These are phyloP conservation scores for Fusarium zealandicum DNA, from an alignment of 2,329 filamentous ascomycete genomes.

Conservation along the genomic window DNA sequence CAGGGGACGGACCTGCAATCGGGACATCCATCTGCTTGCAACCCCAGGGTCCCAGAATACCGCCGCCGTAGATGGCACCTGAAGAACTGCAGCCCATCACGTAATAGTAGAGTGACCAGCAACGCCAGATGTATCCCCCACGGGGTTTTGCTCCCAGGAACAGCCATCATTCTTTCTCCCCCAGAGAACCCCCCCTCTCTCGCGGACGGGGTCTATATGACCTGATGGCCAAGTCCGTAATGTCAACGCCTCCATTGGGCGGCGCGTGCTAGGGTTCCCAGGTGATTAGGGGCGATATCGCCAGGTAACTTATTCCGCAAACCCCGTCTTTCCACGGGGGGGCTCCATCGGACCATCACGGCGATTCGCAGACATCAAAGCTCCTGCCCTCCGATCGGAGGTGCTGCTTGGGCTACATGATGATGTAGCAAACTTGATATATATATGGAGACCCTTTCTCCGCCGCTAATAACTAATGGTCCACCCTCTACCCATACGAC, in stretches of 20 bases:
- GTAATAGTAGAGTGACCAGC: conserved; percentile 13
- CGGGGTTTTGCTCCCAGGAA: conserved; percentile 12
- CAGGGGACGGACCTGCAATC: conserved; percentile 27
- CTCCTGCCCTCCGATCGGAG: conserved; percentile 35
- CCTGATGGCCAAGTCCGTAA: conserved; percentile 5
- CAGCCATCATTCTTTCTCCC: not conserved
- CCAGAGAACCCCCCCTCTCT: not conserved
- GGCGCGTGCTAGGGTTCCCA: not conserved
- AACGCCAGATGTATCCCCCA: conserved; percentile 16
- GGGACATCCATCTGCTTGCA: not conserved
- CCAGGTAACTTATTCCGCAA: not conserved
- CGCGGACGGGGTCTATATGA: not conserved
- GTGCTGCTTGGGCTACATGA: conserved; percentile 18
- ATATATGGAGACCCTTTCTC: conserved; percentile 30
- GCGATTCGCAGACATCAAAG: conserved; percentile 14
- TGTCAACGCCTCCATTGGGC: conserved; percentile 15
- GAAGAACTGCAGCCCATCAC: conserved; percentile 19
- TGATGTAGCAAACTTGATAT: conserved; percentile 15
- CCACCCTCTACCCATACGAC: conserved; percentile 4
- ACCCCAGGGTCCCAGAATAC: not conserved
- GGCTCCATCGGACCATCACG: conserved; percentile 19
- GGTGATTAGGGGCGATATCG: not conserved
- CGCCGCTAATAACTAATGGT: conserved; percentile 28
- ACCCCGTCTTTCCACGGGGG: not conserved
- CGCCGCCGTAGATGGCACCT: not conserved